phyloP scores from a whole-genome alignment of 805 yeast genomes.

The Starmerella sirachaensis region DNA sequence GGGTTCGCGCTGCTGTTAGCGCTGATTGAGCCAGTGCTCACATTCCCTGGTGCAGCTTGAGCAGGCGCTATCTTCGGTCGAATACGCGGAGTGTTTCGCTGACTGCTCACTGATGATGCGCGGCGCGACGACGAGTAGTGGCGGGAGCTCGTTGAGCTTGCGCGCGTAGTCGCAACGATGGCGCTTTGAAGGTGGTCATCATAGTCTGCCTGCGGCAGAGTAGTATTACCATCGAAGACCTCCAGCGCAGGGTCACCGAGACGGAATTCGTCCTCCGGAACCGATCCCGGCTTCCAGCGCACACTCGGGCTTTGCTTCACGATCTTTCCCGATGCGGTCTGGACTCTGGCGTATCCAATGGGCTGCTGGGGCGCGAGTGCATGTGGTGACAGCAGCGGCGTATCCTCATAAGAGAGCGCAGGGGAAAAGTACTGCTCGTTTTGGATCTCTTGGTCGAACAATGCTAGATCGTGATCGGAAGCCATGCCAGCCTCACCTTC shows the following conservation, averaged over 20 bases:
- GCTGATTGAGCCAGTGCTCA: not conserved
- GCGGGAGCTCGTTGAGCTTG: conserved; percentile 5
- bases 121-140: conserved; percentile 8
- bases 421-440: conserved; percentile 11
- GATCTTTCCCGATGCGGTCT: conserved; percentile 9
- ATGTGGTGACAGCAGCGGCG: conserved; percentile 18
- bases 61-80: conserved; percentile 11
- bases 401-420: conserved; percentile 13
- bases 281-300: conserved; percentile 7
- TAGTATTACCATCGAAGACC: conserved; percentile 2
- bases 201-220: conserved; percentile 9
- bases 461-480: too few relatives aligned
- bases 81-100: conserved; percentile 17
- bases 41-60: not conserved
- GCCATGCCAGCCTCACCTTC: too few relatives aligned
- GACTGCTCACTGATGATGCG: conserved; percentile 10
- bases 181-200: conserved; percentile 18
- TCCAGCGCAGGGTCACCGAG: conserved; percentile 18
- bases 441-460: too few relatives aligned
- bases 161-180: conserved; percentile 14
- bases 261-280: conserved; percentile 16
- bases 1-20: not conserved
- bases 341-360: not conserved
- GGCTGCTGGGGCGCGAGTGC: conserved; percentile 12
- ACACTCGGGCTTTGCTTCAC: conserved; percentile 13